Evolutionary conservation across 176 grass and related monocot species (phyloP), one percentile per base, ranked within the genome.

Genomic region (Urochloa ruziziensis): DNA sequence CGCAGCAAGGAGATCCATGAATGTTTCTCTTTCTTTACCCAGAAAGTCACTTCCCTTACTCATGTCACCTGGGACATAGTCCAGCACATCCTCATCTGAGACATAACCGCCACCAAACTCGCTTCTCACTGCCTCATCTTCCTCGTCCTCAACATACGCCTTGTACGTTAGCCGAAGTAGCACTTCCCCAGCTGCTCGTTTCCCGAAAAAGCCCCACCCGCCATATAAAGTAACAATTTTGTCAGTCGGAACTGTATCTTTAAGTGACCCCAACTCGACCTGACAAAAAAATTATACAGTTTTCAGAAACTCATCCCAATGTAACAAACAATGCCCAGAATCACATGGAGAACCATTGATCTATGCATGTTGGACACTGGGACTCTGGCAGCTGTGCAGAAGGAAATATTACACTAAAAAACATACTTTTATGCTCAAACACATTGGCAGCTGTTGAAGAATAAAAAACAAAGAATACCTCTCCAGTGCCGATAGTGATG

Each of bases 171-270:
- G 89, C 28, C 89, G 93, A 32, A 99, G 77, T 42, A 99, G 86
- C 12, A 99, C 80, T 86, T 99, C 96, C 1, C 96, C 96, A 21
- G 91, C 79, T 24, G 62, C 35, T 61, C 79, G 83, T 44, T 89
- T 99, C 47, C 93, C 64, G 15, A 96, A 90, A 6, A 92, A 63
- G 24, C 91, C 80, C 96, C 91, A 96, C 25, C 91, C 89, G 5
- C 87, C 93, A 44, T 86, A 88, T 37, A 96, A 77, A 52, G 80
- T 88, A 15, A 99, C 91, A 59, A 96, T 84, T 90, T 83, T 89
- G 52, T 99, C 96, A 1, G 93, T 95, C 3, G 96, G 96, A 77
- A 96, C 91, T 18, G 96, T 98, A 62, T 98, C 96, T 89, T 98
- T 86, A 40, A 98, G 96, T 28, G 91, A 92, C 19, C 91, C 91